phyloP scores from a whole-genome alignment of 805 yeast species.

The Myxozyma sirexii region DNA sequence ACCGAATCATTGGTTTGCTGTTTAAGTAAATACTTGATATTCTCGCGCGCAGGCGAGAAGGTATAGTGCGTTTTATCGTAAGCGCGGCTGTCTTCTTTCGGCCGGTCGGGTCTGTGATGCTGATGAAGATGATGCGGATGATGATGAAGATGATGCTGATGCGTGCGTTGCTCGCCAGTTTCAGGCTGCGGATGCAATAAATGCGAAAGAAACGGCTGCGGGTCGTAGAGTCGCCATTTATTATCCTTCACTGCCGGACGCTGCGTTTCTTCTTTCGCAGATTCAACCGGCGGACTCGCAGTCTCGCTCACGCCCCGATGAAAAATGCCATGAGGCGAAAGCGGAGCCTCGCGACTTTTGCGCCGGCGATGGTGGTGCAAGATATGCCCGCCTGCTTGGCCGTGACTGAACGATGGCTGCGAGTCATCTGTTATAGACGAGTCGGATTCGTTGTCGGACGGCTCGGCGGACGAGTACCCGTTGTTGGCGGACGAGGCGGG shows the following conservation, averaged over 20 bases:
- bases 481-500: neutral
- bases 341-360: neutral
- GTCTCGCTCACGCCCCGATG: neutral
- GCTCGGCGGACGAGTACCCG: slow-evolving; percentile 22
- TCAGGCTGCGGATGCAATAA: slow-evolving; percentile 6
- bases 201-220: slow-evolving; percentile 29
- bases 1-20: neutral
- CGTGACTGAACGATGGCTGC: slow-evolving; percentile 6
- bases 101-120: slow-evolving; percentile 2
- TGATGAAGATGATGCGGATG: slow-evolving; percentile 10
- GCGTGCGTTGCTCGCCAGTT: neutral
- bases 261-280: neutral
- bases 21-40: slow-evolving; percentile 10
- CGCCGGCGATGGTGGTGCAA: slow-evolving; percentile 8
- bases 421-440: slow-evolving; percentile 6
- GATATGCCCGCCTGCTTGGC: slow-evolving; percentile 8
- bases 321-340: slow-evolving; percentile 7
- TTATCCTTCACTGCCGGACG: slow-evolving; percentile 11
- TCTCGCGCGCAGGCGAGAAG: slow-evolving; percentile 22
- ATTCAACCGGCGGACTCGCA: neutral
- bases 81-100: slow-evolving; percentile 2
- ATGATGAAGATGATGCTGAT: neutral
- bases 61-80: slow-evolving; percentile 29
- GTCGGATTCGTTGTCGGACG: slow-evolving; percentile 11
- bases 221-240: slow-evolving; percentile 28